Evolutionary conservation across 352 stramenopile genomes (phyloP).

Genomic region (Globisporangium barbulae): DNA sequence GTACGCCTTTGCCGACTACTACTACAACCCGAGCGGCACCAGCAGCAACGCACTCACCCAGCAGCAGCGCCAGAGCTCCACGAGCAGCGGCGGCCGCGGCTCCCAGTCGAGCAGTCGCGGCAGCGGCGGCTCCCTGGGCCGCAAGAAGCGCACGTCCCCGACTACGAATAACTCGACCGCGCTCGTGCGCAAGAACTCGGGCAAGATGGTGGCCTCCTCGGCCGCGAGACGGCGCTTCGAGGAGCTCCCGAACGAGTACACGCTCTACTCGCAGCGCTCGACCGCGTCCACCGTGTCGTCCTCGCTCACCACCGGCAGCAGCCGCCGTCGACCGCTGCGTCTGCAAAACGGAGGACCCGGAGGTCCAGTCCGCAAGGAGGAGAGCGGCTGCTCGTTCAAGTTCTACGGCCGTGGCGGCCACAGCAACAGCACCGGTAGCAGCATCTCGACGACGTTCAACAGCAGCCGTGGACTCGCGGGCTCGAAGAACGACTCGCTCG

Average conservation of each 20-base stretch:
- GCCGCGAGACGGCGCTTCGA: constrained; percentile 22
- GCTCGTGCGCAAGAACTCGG: constrained; percentile 56
- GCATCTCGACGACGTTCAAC: constrained; percentile 20
- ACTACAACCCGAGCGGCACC: constrained; percentile 21
- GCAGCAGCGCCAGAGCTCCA: background rate
- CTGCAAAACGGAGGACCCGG: constrained; percentile 9
- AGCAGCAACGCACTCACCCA: constrained; percentile 3
- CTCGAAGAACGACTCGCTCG: constrained; percentile 46
- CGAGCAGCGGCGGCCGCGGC: constrained; percentile 4
- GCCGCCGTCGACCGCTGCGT: constrained; percentile 3
- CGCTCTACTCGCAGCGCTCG: constrained; percentile 24
- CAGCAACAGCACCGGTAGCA: constrained; percentile 22
- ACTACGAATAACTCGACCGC: constrained; percentile 14
- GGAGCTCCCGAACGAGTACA: constrained; percentile 26
- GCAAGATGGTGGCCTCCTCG: constrained; percentile 35
- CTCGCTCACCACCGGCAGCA: background rate
- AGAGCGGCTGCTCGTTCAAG: constrained; percentile 49
- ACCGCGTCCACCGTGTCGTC: constrained; percentile 6
- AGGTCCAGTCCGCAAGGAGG: constrained; percentile 19
- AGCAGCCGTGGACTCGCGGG: constrained; percentile 23
- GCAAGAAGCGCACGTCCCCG: constrained; percentile 6
- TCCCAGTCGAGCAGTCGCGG: constrained; percentile 11
- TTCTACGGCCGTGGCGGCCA: constrained; percentile 53
- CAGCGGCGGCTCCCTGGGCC: constrained; percentile 10
- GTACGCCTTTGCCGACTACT: constrained; percentile 27